These are phyloP conservation scores for Fagopyrum tataricum DNA, from an alignment of 148 eudicot genomes.

Conservation along the genomic window DNA sequence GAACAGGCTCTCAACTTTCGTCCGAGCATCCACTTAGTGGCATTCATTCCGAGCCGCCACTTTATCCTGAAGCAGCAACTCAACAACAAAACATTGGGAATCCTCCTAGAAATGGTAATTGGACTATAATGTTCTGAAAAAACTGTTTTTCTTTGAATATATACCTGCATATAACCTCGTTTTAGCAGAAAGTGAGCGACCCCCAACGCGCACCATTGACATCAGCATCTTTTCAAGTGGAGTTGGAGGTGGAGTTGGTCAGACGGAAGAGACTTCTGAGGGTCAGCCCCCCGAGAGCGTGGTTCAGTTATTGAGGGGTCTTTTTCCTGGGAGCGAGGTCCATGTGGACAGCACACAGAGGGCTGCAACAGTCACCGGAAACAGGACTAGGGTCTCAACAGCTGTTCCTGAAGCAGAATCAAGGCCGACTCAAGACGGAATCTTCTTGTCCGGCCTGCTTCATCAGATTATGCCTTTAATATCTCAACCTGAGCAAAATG, in stretches of 20 bases:
- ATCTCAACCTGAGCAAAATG: slow-evolving; percentile 18
- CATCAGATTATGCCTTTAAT: slow-evolving; percentile 35
- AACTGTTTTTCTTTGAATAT: background rate
- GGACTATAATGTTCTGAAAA: background rate
- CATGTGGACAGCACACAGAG: slow-evolving; percentile 30
- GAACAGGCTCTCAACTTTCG: slow-evolving; percentile 21
- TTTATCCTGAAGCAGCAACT: slow-evolving; percentile 18
- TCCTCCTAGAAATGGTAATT: slow-evolving; percentile 27
- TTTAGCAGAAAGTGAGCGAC: slow-evolving; percentile 18
- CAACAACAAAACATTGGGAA: slow-evolving; percentile 23
- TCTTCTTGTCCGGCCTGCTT: slow-evolving; percentile 37
- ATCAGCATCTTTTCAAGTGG: slow-evolving; percentile 29
- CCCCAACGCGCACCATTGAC: slow-evolving; percentile 32
- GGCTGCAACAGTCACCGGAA: slow-evolving; percentile 19
- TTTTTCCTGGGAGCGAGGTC: slow-evolving; percentile 38
- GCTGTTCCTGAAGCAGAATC: slow-evolving; percentile 23
- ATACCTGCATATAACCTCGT: background rate
- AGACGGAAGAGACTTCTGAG: slow-evolving; percentile 21
- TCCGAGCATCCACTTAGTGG: slow-evolving; percentile 17
- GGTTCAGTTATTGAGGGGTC: slow-evolving; percentile 28
- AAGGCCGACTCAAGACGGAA: slow-evolving; percentile 28
- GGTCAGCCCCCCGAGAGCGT: slow-evolving; percentile 24
- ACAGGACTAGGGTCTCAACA: slow-evolving; percentile 18
- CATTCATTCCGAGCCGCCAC: slow-evolving; percentile 18
- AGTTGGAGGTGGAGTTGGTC: slow-evolving; percentile 25